A percentile compares a stretch with the other conserved stretches of the same genome.
Conservation (phyloP, 2,329 filamentous ascomycete genomes). For the Nannizzia gypsea region DNA sequence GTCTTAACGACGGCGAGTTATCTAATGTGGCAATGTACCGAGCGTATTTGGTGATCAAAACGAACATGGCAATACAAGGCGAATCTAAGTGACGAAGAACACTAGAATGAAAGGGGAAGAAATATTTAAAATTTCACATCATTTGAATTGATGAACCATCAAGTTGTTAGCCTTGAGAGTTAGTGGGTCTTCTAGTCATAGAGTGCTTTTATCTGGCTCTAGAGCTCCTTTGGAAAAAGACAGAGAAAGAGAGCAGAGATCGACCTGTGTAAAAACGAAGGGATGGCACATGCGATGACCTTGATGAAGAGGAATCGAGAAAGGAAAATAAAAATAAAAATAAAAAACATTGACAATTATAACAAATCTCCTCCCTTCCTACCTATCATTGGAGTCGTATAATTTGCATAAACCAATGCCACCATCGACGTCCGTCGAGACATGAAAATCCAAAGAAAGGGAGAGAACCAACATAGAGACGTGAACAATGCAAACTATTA, state of each 20-base stretch:
- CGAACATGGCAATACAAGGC: too few species aligned
- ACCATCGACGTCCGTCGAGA: not conserved
- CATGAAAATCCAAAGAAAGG: not conserved
- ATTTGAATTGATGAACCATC: not conserved
- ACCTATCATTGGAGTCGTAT: not conserved
- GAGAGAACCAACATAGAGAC: not conserved
- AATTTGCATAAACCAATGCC: not conserved
- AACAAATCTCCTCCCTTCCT: not conserved
- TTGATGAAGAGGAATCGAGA: not conserved
- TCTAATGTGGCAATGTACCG: too few species aligned
- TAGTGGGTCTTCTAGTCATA: not conserved
- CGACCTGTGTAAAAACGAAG: not conserved
- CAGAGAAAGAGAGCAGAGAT: not conserved
- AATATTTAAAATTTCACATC: not conserved
- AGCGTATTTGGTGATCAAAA: too few species aligned
- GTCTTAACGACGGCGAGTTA: too few species aligned
- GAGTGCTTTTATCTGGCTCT: not conserved
- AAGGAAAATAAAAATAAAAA: too few species aligned
- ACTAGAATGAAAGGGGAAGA: not conserved
- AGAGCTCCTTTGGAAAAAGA: not conserved
- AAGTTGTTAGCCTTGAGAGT: not conserved
- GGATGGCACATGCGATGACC: not conserved
- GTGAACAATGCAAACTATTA: not conserved
- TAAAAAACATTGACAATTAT: not conserved
- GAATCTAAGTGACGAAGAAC: not conserved